Evolutionary conservation across 2,329 filamentous ascomycete species (phyloP), one percentile per base, ranked within the genome.

Genomic region (Fonsecaea monophora): DNA sequence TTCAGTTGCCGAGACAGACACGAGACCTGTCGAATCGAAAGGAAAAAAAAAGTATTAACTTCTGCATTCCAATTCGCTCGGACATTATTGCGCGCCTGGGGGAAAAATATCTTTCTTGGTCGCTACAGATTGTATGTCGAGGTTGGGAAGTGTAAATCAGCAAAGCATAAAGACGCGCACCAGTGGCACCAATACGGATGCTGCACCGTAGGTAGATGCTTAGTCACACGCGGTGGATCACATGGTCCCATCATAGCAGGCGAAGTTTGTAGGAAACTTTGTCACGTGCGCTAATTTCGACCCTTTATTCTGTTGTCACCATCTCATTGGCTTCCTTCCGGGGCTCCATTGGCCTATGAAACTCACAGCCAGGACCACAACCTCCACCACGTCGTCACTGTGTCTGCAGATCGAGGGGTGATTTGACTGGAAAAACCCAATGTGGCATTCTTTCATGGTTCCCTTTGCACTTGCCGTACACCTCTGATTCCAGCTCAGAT

Each of bases 351-450:
- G 40, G 34, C 59, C 59, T 61, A 61, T 61, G 59, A 18, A 34
- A 61, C 48, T 40, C n/a, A 40, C 12, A 18, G 53, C 13, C 45
- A 18, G 12, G 13, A 62, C 50, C 60, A 62, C 37, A 45, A 7
- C 60, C 60, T 55, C 60, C 60, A 55, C 50, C 60, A 56, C 60
- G 53, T 62, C 60, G 60, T 56, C 60, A 55, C 60, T 12, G 37
- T 62, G 32, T 34, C 34, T 37, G 53, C 53, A 55, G 35, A 34
- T 55, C 50, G 60, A 55, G 50, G 60, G 35, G 50, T 48, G 37
- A 56, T 62, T 38, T 55, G 53, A 48, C 21, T 48, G 25, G 12
- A 15, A 12, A 12, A 45, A 13, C 35, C 45, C 18, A 15, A 34
- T 25, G 15, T 53, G 25, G 12, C 13, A 42, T 35, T 61, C 59